Evolutionary conservation across 768 basidiomycete genomes (phyloP), one percentile per base, ranked within the genome.

Genomic region (Pseudohyphozyma bogoriensis): DNA sequence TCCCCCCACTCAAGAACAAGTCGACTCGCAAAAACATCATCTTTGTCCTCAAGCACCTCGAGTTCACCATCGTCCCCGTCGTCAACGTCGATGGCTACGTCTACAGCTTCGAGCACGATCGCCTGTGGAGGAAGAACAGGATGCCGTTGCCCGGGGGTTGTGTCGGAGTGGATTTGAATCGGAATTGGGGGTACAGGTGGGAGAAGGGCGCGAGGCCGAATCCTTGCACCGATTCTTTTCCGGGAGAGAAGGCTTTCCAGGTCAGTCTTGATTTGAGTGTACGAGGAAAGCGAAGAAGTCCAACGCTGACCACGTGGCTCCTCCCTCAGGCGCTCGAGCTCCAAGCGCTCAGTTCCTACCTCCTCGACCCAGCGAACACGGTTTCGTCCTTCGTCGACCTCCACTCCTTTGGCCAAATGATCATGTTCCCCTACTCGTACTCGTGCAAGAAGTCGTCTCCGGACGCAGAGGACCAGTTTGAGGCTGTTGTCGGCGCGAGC

Each of bases 321-420:
- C 26, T 26, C 37, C 24, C 45, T 13, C 45, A 46, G 70, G 79
- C 87, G 0, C 80, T 81, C 2, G 88, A 91, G 72, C 82, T 83
- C 22, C 82, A 82, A 73, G 85, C 82, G 61, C 79, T 90, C 59
- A 83, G 84, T 5, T 82, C 84, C 67, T 87, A 81, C 75, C 76
- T 24, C 77, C 76, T 10, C 73, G 81, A 15, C 76, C 79, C 10
- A 76, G 78, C 62, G 46, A 59, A 60, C 58, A 59, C 70, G 15
- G 74, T 87, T 20, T 76, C 79, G 24, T 83, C 78, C 2, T 89
- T 87, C 72, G 59, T 89, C 35, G 87, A 89, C 73, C 71, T 89
- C 53, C 78, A 89, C 64, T 85, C 83, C 66, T 91, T 87, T 68
- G 87, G 87, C 0, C 87, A 89, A 71, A 84, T 88, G 79, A 85